Evolutionary conservation across 2,329 filamentous ascomycete species (phyloP), one percentile per base, ranked within the genome.

Genomic region (Monilinia polystroma): DNA sequence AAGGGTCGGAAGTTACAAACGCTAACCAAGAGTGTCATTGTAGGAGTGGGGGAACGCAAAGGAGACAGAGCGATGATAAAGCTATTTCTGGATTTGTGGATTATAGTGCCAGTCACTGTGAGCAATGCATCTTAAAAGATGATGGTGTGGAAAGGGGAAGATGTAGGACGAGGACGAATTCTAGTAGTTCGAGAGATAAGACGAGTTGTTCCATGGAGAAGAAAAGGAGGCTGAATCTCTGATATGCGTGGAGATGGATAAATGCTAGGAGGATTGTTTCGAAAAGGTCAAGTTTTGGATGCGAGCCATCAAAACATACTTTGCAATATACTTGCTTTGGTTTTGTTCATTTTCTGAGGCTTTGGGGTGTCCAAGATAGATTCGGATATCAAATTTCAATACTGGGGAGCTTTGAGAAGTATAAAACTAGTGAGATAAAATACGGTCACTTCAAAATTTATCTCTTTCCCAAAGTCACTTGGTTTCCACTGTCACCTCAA

Each of bases 101-200:
- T 41, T 51, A 51, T 38, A 20, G 29, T 14, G n/a, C 23, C 20
- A 8, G n/a, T 26, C 32, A n/a, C 8, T 51, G 58, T 12, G 45
- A 62, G 45, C 58, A 41, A 45, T 38, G 58, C 7, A 62, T 51
- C 4, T 7, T 41, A 7, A 23, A 32, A 41, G 45, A 52, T 11
- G 58, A 62, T 8, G 58, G n/a, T 1, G 32, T 52, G 20, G 58
- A 62, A 43, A 62, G 58, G 32, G 58, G 58, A 41, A 38, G 58
- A 62, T 51, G 58, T 41, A 62, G 58, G 58, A 41, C 58, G 45
- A 51, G 58, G 45, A 62, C 58, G 14, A 62, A 62, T 52, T 62
- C 45, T 18, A 62, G 58, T 20, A 51, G 14, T 49, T 62, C 58
- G 18, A 51, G 58, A 32, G 45, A 62, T 20, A 62, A 62, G 14